Percentiles rank a stretch among this genome's conserved stretches.
phyloP scores from a whole-genome alignment of 306 rosid species.

The Pyrus bretschneideri region DNA sequence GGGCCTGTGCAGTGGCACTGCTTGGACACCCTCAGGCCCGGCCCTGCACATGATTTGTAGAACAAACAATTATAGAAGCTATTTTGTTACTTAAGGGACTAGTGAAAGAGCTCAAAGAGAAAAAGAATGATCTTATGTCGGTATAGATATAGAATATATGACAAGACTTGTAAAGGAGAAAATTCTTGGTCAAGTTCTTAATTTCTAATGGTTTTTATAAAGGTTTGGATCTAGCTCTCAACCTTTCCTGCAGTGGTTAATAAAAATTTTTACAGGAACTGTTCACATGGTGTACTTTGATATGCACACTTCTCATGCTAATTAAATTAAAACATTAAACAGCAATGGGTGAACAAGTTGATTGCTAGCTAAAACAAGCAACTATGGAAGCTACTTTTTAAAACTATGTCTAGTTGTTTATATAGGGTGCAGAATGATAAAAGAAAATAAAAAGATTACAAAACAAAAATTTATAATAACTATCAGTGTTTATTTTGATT shows the following conservation, averaged over 20 bases:
- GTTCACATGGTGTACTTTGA: not conserved
- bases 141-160: not conserved
- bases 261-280: not conserved
- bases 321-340: too few species aligned
- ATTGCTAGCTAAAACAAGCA: too few species aligned
- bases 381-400: too few species aligned
- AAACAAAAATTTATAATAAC: not conserved
- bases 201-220: not conserved
- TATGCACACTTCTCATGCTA: too few species aligned
- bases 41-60: not conserved
- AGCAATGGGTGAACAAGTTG: too few species aligned
- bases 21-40: too few species aligned
- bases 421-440: too few species aligned
- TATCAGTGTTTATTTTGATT: not conserved
- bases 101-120: not conserved
- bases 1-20: not conserved
- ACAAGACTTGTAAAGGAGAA: not conserved
- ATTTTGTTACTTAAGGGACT: not conserved
- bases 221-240: not conserved
- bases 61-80: not conserved
- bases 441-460: too few species aligned
- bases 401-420: too few species aligned
- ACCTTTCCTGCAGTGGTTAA: not conserved
- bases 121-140: not conserved
- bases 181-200: not conserved